Conservation (phyloP, 164 flowering plant species). For the Dillenia suffruticosa region DNA sequence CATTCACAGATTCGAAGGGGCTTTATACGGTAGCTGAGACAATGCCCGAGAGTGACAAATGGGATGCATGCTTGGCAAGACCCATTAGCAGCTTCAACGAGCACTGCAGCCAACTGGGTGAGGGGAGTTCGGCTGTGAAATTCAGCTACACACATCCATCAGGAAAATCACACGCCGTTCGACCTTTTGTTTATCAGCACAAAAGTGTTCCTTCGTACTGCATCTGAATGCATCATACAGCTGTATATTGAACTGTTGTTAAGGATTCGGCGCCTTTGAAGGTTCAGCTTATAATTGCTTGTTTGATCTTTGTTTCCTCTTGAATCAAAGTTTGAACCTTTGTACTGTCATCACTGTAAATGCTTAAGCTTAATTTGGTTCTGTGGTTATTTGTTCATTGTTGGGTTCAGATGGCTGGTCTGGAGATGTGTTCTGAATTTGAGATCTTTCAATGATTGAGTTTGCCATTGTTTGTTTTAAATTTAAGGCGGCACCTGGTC, state of each 20-base stretch:
- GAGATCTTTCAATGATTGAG: too few relatives aligned
- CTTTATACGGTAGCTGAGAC: conserved; percentile 91
- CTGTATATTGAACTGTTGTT: not conserved
- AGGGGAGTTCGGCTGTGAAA: conserved; percentile 56
- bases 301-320: too few relatives aligned
- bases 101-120: conserved; percentile 54
- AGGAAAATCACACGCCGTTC: conserved; percentile 64
- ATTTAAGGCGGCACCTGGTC: too few relatives aligned
- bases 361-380: too few relatives aligned
- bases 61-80: conserved; percentile 92
- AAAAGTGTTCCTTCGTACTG: conserved; percentile 60
- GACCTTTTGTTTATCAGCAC: conserved; percentile 77
- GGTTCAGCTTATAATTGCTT: too few relatives aligned
- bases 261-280: not conserved
- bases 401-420: too few relatives aligned
- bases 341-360: too few relatives aligned
- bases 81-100: conserved; percentile 91
- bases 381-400: too few relatives aligned
- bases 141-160: conserved; percentile 83
- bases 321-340: too few relatives aligned
- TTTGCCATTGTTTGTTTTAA: too few relatives aligned
- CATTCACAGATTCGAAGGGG: conserved; percentile 83
- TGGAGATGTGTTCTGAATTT: too few relatives aligned
- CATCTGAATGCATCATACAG: conserved; percentile 23
- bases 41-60: conserved; percentile 90